phyloP scores from a whole-genome alignment of 2,329 filamentous ascomycete genomes.

The Macrophomina pseudophaseolina region DNA sequence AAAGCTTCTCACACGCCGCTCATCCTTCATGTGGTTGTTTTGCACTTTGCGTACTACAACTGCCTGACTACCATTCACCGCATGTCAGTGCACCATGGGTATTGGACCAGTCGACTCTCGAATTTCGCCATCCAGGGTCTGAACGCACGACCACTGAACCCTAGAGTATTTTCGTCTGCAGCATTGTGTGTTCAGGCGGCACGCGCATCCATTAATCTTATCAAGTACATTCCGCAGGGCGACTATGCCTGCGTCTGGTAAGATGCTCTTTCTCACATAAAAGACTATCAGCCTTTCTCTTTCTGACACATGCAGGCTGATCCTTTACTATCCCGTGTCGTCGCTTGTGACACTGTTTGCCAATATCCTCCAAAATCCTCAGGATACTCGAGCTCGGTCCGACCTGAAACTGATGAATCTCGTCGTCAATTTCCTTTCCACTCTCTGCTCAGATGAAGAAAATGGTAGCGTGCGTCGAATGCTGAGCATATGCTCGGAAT shows the following conservation, averaged over 20 bases:
- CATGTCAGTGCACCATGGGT: conserved; percentile 97
- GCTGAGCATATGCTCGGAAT: conserved; percentile 93
- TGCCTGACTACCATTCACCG: conserved; percentile 96
- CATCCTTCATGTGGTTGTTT: conserved; percentile 90
- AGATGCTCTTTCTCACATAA: conserved; percentile 38
- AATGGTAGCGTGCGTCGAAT: conserved; percentile 92
- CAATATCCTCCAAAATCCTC: conserved; percentile 93
- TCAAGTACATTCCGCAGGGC: conserved; percentile 95
- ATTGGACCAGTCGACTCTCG: conserved; percentile 94
- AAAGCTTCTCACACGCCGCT: conserved; percentile 89
- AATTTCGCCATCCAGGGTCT: conserved; percentile 95
- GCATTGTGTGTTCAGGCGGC: conserved; percentile 92
- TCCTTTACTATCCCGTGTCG: conserved; percentile 95
- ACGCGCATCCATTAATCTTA: conserved; percentile 86
- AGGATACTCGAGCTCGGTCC: conserved; percentile 83
- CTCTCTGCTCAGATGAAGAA: conserved; percentile 85
- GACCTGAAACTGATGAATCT: conserved; percentile 91
- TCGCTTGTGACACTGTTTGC: conserved; percentile 94
- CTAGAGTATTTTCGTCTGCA: conserved; percentile 91
- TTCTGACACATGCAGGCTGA: conserved; percentile 64
- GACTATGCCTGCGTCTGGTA: conserved; percentile 96
- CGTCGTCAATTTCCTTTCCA: conserved; percentile 89
- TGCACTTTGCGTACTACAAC: conserved; percentile 98
- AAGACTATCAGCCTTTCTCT: not conserved
- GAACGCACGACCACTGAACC: conserved; percentile 88